These are phyloP conservation scores for Helminthosporium solani DNA, from an alignment of 2,329 filamentous ascomycete species.

Conservation along the genomic window DNA sequence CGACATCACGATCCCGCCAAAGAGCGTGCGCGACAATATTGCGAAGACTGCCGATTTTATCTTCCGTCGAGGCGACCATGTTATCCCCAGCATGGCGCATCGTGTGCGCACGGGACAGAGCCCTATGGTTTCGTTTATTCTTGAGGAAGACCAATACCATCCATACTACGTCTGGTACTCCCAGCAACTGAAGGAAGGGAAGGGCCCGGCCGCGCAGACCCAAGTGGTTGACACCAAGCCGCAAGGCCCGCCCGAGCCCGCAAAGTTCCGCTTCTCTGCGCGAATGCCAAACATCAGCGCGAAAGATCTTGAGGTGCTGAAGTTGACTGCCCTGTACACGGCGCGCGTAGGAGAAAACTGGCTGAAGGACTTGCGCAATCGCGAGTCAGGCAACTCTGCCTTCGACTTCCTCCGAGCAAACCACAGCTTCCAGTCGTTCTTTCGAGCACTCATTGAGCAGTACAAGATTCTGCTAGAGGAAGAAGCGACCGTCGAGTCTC, in stretches of 20 bases:
- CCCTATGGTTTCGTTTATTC: slow-evolving; percentile 87
- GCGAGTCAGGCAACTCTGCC: slow-evolving; percentile 86
- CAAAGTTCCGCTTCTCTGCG: slow-evolving; percentile 89
- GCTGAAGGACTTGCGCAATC: slow-evolving; percentile 84
- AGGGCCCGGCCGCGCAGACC: slow-evolving; percentile 62
- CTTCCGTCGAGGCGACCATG: slow-evolving; percentile 58
- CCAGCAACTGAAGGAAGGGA: slow-evolving; percentile 78
- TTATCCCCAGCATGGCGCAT: slow-evolving; percentile 77
- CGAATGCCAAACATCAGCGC: slow-evolving; percentile 97
- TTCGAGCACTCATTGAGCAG: slow-evolving; percentile 88
- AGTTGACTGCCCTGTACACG: slow-evolving; percentile 83
- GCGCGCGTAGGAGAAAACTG: slow-evolving; percentile 91
- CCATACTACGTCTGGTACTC: slow-evolving; percentile 90
- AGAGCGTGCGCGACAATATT: slow-evolving; percentile 79
- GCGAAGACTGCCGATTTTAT: slow-evolving; percentile 96
- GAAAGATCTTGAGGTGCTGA: slow-evolving; percentile 75
- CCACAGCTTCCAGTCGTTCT: slow-evolving; percentile 95
- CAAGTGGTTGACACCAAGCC: slow-evolving; percentile 60
- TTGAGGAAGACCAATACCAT: slow-evolving; percentile 77
- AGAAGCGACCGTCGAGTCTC: slow-evolving; percentile 69
- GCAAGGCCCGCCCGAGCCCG: slow-evolving; percentile 79
- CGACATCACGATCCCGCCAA: slow-evolving; percentile 81
- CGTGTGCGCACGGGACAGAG: slow-evolving; percentile 85
- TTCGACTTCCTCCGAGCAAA: slow-evolving; percentile 96
- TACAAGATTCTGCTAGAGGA: slow-evolving; percentile 79